phyloP scores from a whole-genome alignment of 331 rosid genomes.

The Quercus phellos region DNA sequence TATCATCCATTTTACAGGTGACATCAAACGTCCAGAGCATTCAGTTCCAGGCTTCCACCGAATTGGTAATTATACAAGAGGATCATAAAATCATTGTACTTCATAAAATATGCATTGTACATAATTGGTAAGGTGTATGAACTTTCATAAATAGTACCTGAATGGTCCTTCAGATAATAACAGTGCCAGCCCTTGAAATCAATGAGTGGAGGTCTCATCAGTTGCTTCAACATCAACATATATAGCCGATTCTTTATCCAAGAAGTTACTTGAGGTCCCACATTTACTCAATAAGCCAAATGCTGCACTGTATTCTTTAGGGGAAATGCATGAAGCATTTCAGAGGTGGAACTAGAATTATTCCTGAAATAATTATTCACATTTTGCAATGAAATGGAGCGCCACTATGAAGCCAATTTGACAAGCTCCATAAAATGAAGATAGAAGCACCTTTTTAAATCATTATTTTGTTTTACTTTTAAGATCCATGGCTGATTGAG shows the following conservation, averaged over 20 bases:
- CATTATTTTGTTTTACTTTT: not conserved
- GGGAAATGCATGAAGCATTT: not conserved
- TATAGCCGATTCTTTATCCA: not conserved
- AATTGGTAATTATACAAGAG: constrained; percentile 15
- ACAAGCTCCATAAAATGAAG: not conserved
- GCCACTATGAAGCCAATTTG: not conserved
- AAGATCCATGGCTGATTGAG: not conserved
- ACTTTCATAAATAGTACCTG: not conserved
- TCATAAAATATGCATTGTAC: not conserved
- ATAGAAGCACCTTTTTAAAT: not conserved
- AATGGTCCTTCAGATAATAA: not conserved
- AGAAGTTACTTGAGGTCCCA: not conserved
- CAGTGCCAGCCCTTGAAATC: too few species aligned
- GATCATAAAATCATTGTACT: not conserved
- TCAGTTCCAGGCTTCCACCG: constrained; percentile 14
- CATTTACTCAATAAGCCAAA: not conserved
- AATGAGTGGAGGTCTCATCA: not conserved
- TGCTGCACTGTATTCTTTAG: not conserved
- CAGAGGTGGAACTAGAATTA: not conserved
- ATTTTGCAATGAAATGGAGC: not conserved
- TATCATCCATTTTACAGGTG: constrained; percentile 35
- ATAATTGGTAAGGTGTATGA: not conserved
- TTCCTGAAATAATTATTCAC: not conserved
- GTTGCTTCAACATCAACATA: not conserved
- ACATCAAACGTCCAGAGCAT: constrained; percentile 15